Base-by-base conservation (phyloP, 306 rosid genomes). In the Dryas octopetala region DNA sequence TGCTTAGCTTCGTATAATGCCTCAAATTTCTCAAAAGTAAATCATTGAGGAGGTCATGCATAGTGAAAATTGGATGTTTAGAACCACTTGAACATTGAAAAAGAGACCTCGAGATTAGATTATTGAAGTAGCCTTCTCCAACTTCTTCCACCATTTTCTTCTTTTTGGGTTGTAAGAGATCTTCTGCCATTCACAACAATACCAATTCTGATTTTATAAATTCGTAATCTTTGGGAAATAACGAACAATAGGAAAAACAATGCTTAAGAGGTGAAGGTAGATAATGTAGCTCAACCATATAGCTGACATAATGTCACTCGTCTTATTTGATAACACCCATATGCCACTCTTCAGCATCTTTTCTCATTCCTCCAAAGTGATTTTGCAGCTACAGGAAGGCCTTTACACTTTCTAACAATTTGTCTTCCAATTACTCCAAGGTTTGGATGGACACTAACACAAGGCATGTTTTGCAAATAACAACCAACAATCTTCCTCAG, bases 141-240 rank as follows among this genome's bases (percentile, higher is more conserved):
- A n/a, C 32, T 41, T 44, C 70, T 47, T 66, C 54, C 54, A 66
- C 4, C 4, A 6, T 17, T 74, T 26, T 23, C 28, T 2, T 26
- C 48, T 19, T 54, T 58, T 17, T 17, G 16, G 54, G 16, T 66
- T 9, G 70, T 7, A 66, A 66, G 7, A 86, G 64, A 32, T 76
- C 75, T 71, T 86, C 77, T 7, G 77, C 87, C 87, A 80, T 83
- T 86, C 89, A 83, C 4, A 80, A 40, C 52, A 53, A 47, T 44
- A 83, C 40, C 19, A 83, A 48, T 6, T 55, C 8, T 49, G 49
- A 48, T 47, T 41, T 85, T 9, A 76, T 2, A 26, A 82, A 46
- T 63, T 26, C 66, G 69, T 38, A 69, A 45, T 75, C 77, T 32
- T 80, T 77, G 1, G 86, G 81, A 16, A 66, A 82, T 51, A 77